A percentile compares a stretch with the other conserved stretches of the same genome.
phyloP scores from a whole-genome alignment of 1,284 basidiomycete species.

The Spongispora temasekensis region DNA sequence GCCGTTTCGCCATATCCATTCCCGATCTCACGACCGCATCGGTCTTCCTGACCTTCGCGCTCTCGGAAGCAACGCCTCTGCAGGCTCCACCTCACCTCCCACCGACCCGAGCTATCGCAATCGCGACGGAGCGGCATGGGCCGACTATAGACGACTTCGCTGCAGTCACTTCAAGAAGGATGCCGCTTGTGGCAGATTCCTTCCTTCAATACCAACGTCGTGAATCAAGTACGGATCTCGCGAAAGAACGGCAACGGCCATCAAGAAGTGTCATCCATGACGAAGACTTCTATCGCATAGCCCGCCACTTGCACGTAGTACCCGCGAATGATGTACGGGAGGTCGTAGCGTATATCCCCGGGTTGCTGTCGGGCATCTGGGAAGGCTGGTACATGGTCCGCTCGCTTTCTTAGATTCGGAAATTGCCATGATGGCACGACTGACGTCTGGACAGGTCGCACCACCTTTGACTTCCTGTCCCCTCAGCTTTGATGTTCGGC shows the following conservation, averaged over 20 bases:
- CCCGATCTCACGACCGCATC: slow-evolving; percentile 45
- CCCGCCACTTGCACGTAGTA: slow-evolving; percentile 23
- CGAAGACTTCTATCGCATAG: slow-evolving; percentile 42
- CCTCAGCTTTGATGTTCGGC: slow-evolving; percentile 14
- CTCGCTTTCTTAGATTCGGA: slow-evolving; percentile 20
- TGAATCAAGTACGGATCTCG: slow-evolving; percentile 37
- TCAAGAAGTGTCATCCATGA: slow-evolving; percentile 41
- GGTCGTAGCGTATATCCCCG: slow-evolving; percentile 39
- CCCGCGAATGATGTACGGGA: slow-evolving; percentile 30
- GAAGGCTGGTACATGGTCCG: slow-evolving; percentile 57
- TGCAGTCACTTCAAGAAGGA: slow-evolving; percentile 33
- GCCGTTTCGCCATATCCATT: slow-evolving; percentile 24
- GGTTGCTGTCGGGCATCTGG: slow-evolving; percentile 54
- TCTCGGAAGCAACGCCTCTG: slow-evolving; percentile 46
- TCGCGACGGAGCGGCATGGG: slow-evolving; percentile 43
- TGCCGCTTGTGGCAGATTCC: slow-evolving; percentile 48
- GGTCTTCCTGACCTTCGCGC: slow-evolving; percentile 50
- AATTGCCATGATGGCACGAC: slow-evolving; percentile 8
- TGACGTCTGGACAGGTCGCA: slow-evolving; percentile 32
- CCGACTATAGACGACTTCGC: slow-evolving; percentile 55
- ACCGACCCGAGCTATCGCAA: slow-evolving; percentile 44
- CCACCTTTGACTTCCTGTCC: slow-evolving; percentile 22
- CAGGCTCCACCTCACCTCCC: slow-evolving; percentile 52
- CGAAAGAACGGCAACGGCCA: slow-evolving; percentile 36
- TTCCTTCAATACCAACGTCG: slow-evolving; percentile 26